Percentiles rank a stretch among this genome's conserved stretches.
phyloP scores from a whole-genome alignment of 2,329 filamentous ascomycete species.

The Colletotrichum chrysophilum region DNA sequence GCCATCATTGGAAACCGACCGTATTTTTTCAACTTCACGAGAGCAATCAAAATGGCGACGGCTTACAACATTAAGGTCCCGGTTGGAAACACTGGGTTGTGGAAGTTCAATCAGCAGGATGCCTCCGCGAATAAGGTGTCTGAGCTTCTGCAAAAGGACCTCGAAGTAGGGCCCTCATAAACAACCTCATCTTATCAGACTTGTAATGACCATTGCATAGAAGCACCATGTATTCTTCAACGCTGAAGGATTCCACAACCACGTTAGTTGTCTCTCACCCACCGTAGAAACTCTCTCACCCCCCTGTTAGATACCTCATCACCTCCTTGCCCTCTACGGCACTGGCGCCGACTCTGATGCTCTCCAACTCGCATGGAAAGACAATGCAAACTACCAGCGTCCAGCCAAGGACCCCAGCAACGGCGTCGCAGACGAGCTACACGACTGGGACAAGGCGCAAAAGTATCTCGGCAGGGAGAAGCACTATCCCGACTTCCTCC shows the following conservation, averaged over 20 bases:
- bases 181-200: background rate
- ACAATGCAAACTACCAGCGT: conserved; percentile 72
- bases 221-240: conserved; percentile 85
- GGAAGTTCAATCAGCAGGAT: conserved; percentile 51
- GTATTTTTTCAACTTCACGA: background rate
- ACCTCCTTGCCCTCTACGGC: conserved; percentile 77
- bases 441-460: conserved; percentile 60
- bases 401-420: conserved; percentile 51
- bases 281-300: background rate
- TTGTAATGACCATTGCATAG: conserved; percentile 27
- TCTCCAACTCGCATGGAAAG: conserved; percentile 68
- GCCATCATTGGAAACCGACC: background rate
- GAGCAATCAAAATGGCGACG: conserved; percentile 45
- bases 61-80: conserved; percentile 53
- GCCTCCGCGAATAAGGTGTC: conserved; percentile 68
- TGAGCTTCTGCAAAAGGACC: conserved; percentile 76
- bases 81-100: conserved; percentile 55
- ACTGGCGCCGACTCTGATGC: conserved; percentile 68
- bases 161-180: conserved; percentile 52
- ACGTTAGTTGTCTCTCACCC: conserved; percentile 53
- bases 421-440: conserved; percentile 58
- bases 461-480: conserved; percentile 64
- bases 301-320: conserved; percentile 65
- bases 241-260: conserved; percentile 76
- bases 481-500: conserved; percentile 75